Evolutionary conservation across 768 basidiomycete species (phyloP).

Genomic region (Naganishia onofrii): DNA sequence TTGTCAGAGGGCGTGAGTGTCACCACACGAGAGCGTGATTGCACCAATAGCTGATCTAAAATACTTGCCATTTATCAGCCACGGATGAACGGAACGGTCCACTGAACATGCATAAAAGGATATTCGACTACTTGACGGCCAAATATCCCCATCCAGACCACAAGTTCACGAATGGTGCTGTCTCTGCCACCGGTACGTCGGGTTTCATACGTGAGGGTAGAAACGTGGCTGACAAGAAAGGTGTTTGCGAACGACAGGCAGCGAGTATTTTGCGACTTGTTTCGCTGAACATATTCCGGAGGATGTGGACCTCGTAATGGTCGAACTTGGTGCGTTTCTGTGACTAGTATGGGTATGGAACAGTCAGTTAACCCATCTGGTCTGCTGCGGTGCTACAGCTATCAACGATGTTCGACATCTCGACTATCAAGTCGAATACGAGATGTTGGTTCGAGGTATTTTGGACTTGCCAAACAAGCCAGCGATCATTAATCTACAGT

Average conservation of each 20-base stretch:
- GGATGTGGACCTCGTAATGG: conserved; percentile 46
- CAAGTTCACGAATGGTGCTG: conserved; percentile 45
- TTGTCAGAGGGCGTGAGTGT: neutral
- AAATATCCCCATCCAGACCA: conserved; percentile 33
- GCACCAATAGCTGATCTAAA: neutral
- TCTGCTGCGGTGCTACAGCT: neutral
- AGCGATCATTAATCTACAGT: conserved; percentile 42
- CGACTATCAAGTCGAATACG: conserved; percentile 37
- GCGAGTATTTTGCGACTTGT: conserved; percentile 47
- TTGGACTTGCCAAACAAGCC: conserved; percentile 44
- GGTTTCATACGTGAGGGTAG: neutral
- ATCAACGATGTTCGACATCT: conserved; percentile 12
- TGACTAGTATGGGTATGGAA: neutral
- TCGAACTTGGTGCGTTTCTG: conserved; percentile 39
- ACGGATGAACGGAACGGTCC: conserved; percentile 8
- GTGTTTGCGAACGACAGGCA: neutral
- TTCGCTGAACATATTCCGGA: conserved; percentile 49
- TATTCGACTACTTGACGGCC: conserved; percentile 22
- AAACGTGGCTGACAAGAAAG: neutral
- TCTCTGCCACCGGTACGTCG: conserved; percentile 38
- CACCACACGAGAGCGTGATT: neutral
- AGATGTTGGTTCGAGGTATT: conserved; percentile 42
- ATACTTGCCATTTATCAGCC: neutral
- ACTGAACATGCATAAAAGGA: conserved; percentile 17
- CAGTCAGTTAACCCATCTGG: neutral